Evolutionary conservation across 495 filamentous ascomycete species (phyloP).

Genomic region (Neurospora hispaniola): DNA sequence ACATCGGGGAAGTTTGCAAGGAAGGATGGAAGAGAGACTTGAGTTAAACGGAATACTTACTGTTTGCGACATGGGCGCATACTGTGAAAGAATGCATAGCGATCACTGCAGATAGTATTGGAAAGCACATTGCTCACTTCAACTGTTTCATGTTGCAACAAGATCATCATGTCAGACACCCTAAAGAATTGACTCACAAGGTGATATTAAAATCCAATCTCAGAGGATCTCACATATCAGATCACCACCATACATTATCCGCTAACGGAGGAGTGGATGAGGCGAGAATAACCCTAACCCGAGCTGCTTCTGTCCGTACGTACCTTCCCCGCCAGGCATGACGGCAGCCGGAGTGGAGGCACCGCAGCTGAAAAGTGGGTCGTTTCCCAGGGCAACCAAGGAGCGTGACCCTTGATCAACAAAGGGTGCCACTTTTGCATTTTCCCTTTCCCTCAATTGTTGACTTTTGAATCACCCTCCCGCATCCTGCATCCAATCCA

Average conservation of each 20-base stretch:
- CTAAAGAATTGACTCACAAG: background rate
- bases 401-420: background rate
- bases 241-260: background rate
- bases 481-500: no score
- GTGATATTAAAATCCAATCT: background rate
- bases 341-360: background rate
- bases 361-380: background rate
- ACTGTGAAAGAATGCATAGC: background rate
- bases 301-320: background rate
- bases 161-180: background rate
- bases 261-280: background rate
- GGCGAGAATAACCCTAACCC: background rate
- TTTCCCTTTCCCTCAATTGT: background rate
- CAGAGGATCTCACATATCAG: background rate
- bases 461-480: background rate
- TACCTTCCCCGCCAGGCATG: background rate
- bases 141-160: background rate
- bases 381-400: background rate
- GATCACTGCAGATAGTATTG: background rate
- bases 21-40: background rate
- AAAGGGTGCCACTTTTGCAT: background rate
- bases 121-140: background rate
- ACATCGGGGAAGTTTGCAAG: background rate
- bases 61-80: background rate
- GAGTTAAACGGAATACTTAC: background rate